Base-by-base conservation (phyloP, 2,329 filamentous ascomycete genomes). In the Setomelanomma holmii region DNA sequence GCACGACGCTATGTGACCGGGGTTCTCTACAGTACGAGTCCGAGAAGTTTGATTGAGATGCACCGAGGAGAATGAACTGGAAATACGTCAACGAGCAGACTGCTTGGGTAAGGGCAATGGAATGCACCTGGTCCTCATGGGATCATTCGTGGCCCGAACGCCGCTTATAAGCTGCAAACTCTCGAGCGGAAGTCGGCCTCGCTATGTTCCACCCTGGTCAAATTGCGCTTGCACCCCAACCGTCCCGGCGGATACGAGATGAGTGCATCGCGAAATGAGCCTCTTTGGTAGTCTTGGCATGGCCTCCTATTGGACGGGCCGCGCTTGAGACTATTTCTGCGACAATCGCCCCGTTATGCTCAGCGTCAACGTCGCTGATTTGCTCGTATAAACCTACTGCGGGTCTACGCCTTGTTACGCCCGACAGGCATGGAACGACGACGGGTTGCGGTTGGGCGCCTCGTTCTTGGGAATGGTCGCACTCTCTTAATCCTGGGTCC, bases 341-440 rank as follows among this genome's bases (percentile, higher is more conserved):
- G 43, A 45, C 45, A 40, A 4, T 17, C 16, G 23, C 35, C 36
- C 45, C 36, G n/a, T 40, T 3, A 21, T 47, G 35, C 45, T 24
- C 35, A 22, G 45, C 45, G 45, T 40, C 36, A 47, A 40, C 4
- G 16, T 16, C 17, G 27, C 20, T 33, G 35, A 35, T 47, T 47
- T 23, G 45, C 20, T 34, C 24, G 34, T 40, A 40, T 19, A 40
- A 11, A 17, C 19, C 10, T 20, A 4, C 20, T 20, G 19, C 33
- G 45, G 12, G 19, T 40, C 33, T 47, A 47, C 45, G 45, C 45
- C 45, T 47, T n/a, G 36, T 40, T 47, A 47, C 45, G 45, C 45
- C 45, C 45, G 22, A 33, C 23, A 33, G 24, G 19, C 27, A 47
- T 20, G 45, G 45, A 5, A 40, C 19, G 27, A 30, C 14, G 14